Evolutionary conservation across 768 basidiomycete genomes (phyloP), one percentile per base, ranked within the genome.

Genomic region (Steccherinum ochraceum): DNA sequence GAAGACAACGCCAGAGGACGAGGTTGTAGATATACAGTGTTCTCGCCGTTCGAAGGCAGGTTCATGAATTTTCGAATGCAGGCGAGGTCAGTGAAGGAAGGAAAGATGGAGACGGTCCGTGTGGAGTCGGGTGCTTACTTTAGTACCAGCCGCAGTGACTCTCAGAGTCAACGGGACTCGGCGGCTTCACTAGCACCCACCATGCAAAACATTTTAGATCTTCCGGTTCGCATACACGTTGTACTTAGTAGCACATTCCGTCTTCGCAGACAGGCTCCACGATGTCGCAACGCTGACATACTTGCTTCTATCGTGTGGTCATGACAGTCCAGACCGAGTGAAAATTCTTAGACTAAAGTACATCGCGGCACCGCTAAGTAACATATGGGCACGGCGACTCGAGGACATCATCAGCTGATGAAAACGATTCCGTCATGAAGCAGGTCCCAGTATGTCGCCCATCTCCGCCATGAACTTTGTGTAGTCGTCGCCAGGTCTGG

Each of bases 391-490:
- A 35, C 30, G 30, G 30, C 7, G 16, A 35, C 30, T 35, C 16
- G 30, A 35, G 30, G 16, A 35, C 7, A 35, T 16, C 30, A 35
- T 35, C 30, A 35, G 30, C 30, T 35, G 30, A 35, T 35, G 7
- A 35, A 7, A 16, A 35, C 30, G 30, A 35, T 7, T 35, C 30
- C 30, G 16, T 35, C 30, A 35, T 35, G 30, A 35, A 35, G 30
- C 16, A 13, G 58, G 45, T 12, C 52, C 60, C 12, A 89, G 61
- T 44, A 89, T 76, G 62, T 87, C 86, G 24, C 77, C 75, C 78
- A 89, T 81, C 56, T 86, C 86, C 50, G 84, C 86, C 40, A 87
- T 69, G 66, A 88, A 89, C 55, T 81, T 87, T 48, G 77, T 79
- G 61, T 89, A 90, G 58, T 89, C 87, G 52, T 82, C 82, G 59